Evolutionary conservation across 2,329 filamentous ascomycete species (phyloP), one percentile per base, ranked within the genome.

Genomic region (Fusarium udum): DNA sequence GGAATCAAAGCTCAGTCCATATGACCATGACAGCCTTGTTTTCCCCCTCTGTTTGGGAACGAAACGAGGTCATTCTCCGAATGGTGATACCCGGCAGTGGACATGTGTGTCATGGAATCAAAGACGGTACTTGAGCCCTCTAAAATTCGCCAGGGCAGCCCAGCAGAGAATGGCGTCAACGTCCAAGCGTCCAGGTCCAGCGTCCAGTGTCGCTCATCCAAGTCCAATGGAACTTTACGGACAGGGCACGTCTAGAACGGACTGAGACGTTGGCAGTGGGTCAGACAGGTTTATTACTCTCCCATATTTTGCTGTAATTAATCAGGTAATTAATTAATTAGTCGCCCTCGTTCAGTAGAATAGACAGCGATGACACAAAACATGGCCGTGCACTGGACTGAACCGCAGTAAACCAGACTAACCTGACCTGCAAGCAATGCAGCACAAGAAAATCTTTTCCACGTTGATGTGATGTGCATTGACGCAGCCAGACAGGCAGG

Each of bases 161-260:
- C 51, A 53, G 51, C 5, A 55, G 24, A 45, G 45, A 43, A 77
- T 77, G 75, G 75, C 75, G 75, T 77, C 75, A 77, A 67, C 61
- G 63, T 46, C 73, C 70, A 68, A 78, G 74, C 64, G 63, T 43
- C 61, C 15, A 55, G 48, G 26, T 28, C 26, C 26, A 78, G 74
- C 64, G 63, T 43, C 61, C 15, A 55, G 48, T 43, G 31, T 45
- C 45, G 14, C 46, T 65, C 67, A 67, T 64, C 18, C 24, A 53
- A 59, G 26, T 36, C 55, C 40, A 58, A 58, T 74, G 67, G 71
- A 61, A 51, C 52, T 40, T 42, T 34, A 39, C 45, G 12, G 49
- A 51, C 52, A 59, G 48, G 61, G 58, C 40, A 58, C 66, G 64
- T 76, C 67, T 75, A 69, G 65, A 67, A 77, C 58, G 48, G 69